Conservation (phyloP, 768 basidiomycete genomes). For the Auriculariales sp. region DNA sequence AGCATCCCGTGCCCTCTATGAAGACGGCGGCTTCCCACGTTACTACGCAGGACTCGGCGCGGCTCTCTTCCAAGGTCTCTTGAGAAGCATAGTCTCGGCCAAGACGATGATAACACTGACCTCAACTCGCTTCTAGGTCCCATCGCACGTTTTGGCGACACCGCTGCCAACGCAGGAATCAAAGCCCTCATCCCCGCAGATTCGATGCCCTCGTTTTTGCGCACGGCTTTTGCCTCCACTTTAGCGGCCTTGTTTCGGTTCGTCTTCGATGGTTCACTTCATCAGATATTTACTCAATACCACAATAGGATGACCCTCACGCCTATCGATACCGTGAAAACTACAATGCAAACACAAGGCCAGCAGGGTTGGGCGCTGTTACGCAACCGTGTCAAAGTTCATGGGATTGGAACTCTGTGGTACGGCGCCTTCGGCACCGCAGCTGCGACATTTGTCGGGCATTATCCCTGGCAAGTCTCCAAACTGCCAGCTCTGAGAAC, state of each 20-base stretch:
- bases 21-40: constrained; percentile 65
- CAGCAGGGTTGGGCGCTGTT: constrained; percentile 52
- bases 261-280: neutral
- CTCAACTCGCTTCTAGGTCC: constrained; percentile 22
- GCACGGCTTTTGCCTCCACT: constrained; percentile 67
- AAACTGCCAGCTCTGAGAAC: neutral
- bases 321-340: constrained; percentile 89
- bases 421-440: constrained; percentile 87
- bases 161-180: constrained; percentile 86
- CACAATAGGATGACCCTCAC: constrained; percentile 76
- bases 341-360: constrained; percentile 88
- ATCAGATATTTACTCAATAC: no score
- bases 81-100: neutral
- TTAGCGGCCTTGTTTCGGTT: constrained; percentile 69
- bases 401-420: constrained; percentile 72
- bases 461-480: constrained; percentile 53
- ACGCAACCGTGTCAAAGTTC: constrained; percentile 48
- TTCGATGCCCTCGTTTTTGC: constrained; percentile 48
- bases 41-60: constrained; percentile 82
- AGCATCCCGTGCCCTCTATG: constrained; percentile 9
- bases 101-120: neutral
- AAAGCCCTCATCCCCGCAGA: constrained; percentile 73
- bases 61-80: constrained; percentile 64
- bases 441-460: constrained; percentile 84
- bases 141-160: constrained; percentile 74